phyloP scores from a whole-genome alignment of 2,329 filamentous ascomycete species.

The Xylaria sp. region DNA sequence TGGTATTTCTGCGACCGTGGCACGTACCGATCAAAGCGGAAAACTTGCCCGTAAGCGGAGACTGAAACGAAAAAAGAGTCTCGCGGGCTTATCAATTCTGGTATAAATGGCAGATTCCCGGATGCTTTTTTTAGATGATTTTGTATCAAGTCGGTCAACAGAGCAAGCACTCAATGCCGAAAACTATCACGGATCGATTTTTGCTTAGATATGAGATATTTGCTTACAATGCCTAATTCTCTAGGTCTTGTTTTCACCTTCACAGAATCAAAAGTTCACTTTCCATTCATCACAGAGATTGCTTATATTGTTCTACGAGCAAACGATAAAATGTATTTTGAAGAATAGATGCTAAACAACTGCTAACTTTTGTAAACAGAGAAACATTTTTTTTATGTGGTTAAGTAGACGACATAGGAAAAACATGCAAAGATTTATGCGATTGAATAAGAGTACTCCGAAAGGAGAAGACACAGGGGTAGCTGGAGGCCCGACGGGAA shows the following conservation, averaged over 20 bases:
- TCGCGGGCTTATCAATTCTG: not conserved
- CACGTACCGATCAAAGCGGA: not conserved
- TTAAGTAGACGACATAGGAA: not conserved
- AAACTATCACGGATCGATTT: not conserved
- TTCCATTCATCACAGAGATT: not conserved
- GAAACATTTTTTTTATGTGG: not conserved
- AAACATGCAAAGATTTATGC: not conserved
- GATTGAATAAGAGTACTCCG: not conserved
- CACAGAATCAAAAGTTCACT: not conserved
- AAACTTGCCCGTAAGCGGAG: not conserved
- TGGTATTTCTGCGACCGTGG: not conserved
- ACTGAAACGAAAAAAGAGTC: not conserved
- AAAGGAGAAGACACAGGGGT: too few relatives aligned
- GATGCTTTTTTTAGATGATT: not conserved
- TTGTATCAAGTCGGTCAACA: not conserved
- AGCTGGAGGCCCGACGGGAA: not conserved
- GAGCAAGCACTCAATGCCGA: not conserved
- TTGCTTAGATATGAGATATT: not conserved
- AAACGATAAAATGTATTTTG: not conserved
- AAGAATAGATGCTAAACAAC: not conserved
- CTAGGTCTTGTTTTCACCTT: not conserved
- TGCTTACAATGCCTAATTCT: not conserved
- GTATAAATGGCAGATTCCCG: not conserved
- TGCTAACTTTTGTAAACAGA: not conserved
- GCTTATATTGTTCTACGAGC: not conserved